phyloP scores from a whole-genome alignment of 2,329 filamentous ascomycete species.

The Phialophora expanda region DNA sequence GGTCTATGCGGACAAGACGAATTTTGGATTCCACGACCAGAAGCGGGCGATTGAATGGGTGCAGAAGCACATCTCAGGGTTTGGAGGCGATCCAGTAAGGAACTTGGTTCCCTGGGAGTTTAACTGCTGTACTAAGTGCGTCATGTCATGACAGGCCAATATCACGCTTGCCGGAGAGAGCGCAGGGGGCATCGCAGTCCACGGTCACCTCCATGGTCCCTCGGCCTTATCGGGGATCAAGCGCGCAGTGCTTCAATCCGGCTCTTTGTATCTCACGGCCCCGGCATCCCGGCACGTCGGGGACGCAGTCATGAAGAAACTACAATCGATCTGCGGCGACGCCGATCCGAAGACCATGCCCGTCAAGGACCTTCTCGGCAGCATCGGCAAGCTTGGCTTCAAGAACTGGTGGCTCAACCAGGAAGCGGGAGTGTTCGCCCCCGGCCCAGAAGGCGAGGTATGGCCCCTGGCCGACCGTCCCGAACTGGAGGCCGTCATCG shows the following conservation, averaged over 20 bases:
- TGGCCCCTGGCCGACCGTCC: neutral
- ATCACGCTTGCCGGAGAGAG: slow-evolving; percentile 8
- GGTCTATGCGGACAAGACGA: slow-evolving; percentile 1
- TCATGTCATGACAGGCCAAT: slow-evolving; percentile 8
- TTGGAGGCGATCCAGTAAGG: slow-evolving; percentile 49
- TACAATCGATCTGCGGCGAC: neutral
- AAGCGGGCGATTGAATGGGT: slow-evolving; percentile 48
- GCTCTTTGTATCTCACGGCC: slow-evolving; percentile 1
- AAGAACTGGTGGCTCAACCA: slow-evolving; percentile 11
- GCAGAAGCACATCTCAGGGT: slow-evolving; percentile 47
- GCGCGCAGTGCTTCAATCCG: neutral
- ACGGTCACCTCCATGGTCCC: slow-evolving; percentile 7
- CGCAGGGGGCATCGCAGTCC: slow-evolving; percentile 10
- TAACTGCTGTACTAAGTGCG: too few relatives aligned
- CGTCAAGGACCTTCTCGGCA: neutral
- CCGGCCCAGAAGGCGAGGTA: neutral
- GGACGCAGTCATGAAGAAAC: neutral
- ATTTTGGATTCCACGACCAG: slow-evolving; percentile 45
- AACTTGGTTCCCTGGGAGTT: too few relatives aligned
- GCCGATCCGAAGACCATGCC: slow-evolving; percentile 1
- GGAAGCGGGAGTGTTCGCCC: neutral
- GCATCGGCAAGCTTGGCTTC: slow-evolving; percentile 6
- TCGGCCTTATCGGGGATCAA: neutral
- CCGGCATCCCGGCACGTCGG: neutral
- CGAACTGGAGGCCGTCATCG: neutral